These are phyloP conservation scores for Striga asiatica DNA, from an alignment of 257 asterid species.

Conservation along the genomic window DNA sequence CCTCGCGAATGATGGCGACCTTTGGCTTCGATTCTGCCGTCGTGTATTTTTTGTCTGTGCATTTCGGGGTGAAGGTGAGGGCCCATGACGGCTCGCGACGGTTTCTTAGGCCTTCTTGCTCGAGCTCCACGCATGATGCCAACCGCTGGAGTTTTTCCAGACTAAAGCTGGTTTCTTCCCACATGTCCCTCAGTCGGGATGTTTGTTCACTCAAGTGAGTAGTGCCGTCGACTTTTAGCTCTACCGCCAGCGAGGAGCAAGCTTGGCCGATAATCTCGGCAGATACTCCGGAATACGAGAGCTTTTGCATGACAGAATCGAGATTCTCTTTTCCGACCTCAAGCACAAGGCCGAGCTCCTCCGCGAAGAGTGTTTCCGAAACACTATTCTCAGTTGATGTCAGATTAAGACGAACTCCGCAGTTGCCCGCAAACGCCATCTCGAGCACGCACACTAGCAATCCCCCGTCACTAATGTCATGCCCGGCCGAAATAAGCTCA, in stretches of 20 bases:
- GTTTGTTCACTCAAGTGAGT: slow-evolving; percentile 49
- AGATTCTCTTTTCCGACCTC: slow-evolving; percentile 50
- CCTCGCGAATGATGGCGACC: slow-evolving; percentile 83
- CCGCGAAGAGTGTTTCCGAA: slow-evolving; percentile 59
- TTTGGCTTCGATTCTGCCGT: slow-evolving; percentile 52
- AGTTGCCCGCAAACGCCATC: slow-evolving; percentile 95
- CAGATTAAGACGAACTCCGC: slow-evolving; percentile 54
- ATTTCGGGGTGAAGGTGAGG: slow-evolving; percentile 57
- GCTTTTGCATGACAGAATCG: slow-evolving; percentile 33
- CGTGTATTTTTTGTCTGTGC: slow-evolving; percentile 44
- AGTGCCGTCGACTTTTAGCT: slow-evolving; percentile 48
- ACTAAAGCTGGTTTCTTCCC: slow-evolving; percentile 91
- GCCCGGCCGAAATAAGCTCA: slow-evolving; percentile 79
- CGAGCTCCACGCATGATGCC: slow-evolving; percentile 67
- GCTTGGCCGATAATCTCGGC: slow-evolving; percentile 64
- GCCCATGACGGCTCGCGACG: slow-evolving; percentile 68
- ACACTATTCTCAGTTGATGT: slow-evolving; percentile 27
- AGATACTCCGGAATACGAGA: slow-evolving; percentile 32
- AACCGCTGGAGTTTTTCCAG: slow-evolving; percentile 73
- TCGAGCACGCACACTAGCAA: slow-evolving; percentile 64
- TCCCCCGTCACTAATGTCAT: slow-evolving; percentile 95
- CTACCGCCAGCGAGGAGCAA: slow-evolving; percentile 31
- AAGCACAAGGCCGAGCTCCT: slow-evolving; percentile 76
- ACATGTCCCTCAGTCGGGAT: slow-evolving; percentile 53
- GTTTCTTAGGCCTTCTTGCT: slow-evolving; percentile 61